These are phyloP conservation scores for Pseudogymnoascus sp. DNA, from an alignment of 2,329 filamentous ascomycete species.

Conservation along the genomic window DNA sequence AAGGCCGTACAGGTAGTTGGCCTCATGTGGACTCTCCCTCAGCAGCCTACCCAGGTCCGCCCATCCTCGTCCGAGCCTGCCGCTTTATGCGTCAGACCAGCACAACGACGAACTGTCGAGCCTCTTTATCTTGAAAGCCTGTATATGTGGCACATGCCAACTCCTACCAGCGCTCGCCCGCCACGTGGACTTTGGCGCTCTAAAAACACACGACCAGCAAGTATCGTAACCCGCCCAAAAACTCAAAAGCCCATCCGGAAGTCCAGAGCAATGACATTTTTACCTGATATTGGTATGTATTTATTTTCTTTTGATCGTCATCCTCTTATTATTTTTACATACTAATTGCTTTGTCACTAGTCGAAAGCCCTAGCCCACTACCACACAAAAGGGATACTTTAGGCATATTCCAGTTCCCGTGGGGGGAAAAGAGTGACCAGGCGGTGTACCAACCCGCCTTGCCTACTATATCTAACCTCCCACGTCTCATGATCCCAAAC, in stretches of 20 bases:
- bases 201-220: constrained; percentile 22
- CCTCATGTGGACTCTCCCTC: constrained; percentile 24
- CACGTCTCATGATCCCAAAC: not conserved
- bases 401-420: constrained; percentile 60
- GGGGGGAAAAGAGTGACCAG: constrained; percentile 57
- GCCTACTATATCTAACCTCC: not conserved
- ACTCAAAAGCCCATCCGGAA: constrained; percentile 49
- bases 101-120: constrained; percentile 16
- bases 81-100: constrained; percentile 24
- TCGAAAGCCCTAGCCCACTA: constrained; percentile 55
- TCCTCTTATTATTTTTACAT: not conserved
- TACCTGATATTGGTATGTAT: constrained; percentile 49
- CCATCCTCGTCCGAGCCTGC: constrained; percentile 21
- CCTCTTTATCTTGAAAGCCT: constrained; percentile 22
- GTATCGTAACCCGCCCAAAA: constrained; percentile 35
- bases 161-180: constrained; percentile 14
- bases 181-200: constrained; percentile 27
- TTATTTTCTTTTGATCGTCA: not conserved
- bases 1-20: constrained; percentile 12
- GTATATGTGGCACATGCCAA: constrained; percentile 26
- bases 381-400: constrained; percentile 52
- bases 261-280: constrained; percentile 49
- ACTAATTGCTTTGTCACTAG: constrained; percentile 19
- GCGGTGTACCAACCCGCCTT: constrained; percentile 38
- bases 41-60: constrained; percentile 10